phyloP scores from a whole-genome alignment of 2,329 filamentous ascomycete species.

The Colletotrichum liaoningense region DNA sequence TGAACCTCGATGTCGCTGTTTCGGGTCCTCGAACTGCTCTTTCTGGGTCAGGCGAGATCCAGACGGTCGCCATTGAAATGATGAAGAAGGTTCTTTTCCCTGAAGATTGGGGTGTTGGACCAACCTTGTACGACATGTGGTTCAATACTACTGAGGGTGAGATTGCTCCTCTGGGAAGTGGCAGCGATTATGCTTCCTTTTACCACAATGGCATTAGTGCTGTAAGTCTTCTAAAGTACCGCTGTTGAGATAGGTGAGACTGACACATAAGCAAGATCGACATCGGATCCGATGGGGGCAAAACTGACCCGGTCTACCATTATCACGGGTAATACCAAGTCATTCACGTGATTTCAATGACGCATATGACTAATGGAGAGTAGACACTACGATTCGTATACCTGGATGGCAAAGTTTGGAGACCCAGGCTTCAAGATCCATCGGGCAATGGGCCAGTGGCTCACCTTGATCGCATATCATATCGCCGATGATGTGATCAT shows the following conservation, averaged over 20 bases:
- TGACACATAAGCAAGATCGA: slow-evolving; percentile 1
- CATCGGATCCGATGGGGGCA: slow-evolving; percentile 25
- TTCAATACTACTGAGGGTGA: slow-evolving; percentile 26
- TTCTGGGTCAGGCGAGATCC: slow-evolving; percentile 21
- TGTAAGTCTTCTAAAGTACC: background rate
- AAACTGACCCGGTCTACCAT: slow-evolving; percentile 26
- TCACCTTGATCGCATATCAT: slow-evolving; percentile 26
- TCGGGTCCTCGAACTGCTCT: slow-evolving; percentile 56
- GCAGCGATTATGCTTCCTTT: slow-evolving; percentile 23
- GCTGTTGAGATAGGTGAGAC: background rate
- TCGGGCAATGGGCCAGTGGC: slow-evolving; percentile 56
- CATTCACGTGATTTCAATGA: background rate
- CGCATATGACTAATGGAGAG: background rate
- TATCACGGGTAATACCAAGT: slow-evolving; percentile 17
- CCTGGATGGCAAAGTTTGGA: slow-evolving; percentile 63
- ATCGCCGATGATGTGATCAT: slow-evolving; percentile 29
- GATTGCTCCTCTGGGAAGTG: slow-evolving; percentile 20
- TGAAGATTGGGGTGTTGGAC: slow-evolving; percentile 22
- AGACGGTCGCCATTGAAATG: slow-evolving; percentile 24
- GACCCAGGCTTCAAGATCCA: slow-evolving; percentile 63
- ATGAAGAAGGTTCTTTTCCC: slow-evolving; percentile 33
- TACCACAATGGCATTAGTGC: slow-evolving; percentile 29
- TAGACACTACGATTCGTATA: slow-evolving; percentile 44
- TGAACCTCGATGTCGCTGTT: slow-evolving; percentile 63
- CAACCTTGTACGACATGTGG: slow-evolving; percentile 31